Evolutionary conservation across 306 rosid species (phyloP).

Genomic region (Cucurbita ficifolia): DNA sequence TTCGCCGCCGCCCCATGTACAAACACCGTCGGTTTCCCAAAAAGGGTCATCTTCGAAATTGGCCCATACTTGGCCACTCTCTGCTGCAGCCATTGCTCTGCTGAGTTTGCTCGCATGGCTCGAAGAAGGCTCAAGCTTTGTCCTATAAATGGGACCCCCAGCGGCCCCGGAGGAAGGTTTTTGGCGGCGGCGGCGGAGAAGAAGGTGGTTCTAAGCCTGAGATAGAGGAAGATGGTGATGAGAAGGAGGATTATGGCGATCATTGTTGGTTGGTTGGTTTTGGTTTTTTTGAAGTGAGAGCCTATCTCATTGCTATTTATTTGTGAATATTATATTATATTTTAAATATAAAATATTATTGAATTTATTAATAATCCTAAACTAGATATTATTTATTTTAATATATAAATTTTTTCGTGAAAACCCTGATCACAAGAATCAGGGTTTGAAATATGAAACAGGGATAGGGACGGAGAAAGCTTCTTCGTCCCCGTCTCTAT

Average conservation of each 20-base stretch:
- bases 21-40: constrained; percentile 59
- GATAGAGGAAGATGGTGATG: constrained; percentile 21
- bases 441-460: too few relatives aligned
- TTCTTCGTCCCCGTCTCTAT: too few relatives aligned
- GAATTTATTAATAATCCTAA: too few relatives aligned
- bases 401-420: too few relatives aligned
- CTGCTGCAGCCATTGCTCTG: constrained; percentile 42
- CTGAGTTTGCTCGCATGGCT: constrained; percentile 45
- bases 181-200: not conserved
- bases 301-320: too few relatives aligned
- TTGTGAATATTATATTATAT: too few relatives aligned
- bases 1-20: constrained; percentile 59
- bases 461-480: too few relatives aligned
- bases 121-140: constrained; percentile 49
- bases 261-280: not conserved
- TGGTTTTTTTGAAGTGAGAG: too few relatives aligned
- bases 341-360: too few relatives aligned
- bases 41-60: constrained; percentile 52
- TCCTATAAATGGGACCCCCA: constrained; percentile 54
- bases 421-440: too few relatives aligned
- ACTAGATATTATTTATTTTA: too few relatives aligned
- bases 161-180: constrained; percentile 56
- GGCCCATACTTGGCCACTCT: constrained; percentile 56
- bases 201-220: constrained; percentile 15
- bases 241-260: constrained; percentile 26